These are phyloP conservation scores for Microcyclosporella mali DNA, from an alignment of 2,329 filamentous ascomycete species.

Conservation along the genomic window DNA sequence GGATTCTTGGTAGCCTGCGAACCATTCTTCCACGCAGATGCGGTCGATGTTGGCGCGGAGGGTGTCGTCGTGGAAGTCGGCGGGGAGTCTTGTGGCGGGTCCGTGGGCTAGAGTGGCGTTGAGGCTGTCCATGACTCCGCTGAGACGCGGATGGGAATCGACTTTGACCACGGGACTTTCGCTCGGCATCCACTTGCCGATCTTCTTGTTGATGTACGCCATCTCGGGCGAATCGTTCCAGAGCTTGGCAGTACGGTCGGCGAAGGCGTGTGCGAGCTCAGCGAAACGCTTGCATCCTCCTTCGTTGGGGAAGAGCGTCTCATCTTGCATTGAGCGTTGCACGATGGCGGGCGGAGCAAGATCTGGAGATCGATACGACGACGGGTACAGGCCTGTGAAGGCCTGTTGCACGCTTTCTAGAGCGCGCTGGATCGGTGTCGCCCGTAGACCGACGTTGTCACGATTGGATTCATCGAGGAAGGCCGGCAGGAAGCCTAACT, in stretches of 20 bases:
- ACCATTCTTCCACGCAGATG: constrained; percentile 89
- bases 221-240: constrained; percentile 65
- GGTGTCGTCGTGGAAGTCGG: constrained; percentile 78
- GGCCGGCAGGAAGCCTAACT: constrained; percentile 44
- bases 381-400: constrained; percentile 45
- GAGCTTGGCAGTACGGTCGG: constrained; percentile 40
- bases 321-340: constrained; percentile 40
- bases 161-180: constrained; percentile 63
- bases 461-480: constrained; percentile 33
- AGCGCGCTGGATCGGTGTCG: constrained; percentile 46
- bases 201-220: constrained; percentile 69
- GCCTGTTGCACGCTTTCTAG: constrained; percentile 47
- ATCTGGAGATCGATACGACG: constrained; percentile 35
- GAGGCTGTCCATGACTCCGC: constrained; percentile 88
- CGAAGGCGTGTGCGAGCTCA: constrained; percentile 44
- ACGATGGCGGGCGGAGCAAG: constrained; percentile 42
- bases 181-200: constrained; percentile 80
- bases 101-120: constrained; percentile 85
- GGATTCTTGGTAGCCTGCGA: constrained; percentile 74
- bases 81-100: constrained; percentile 53
- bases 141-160: constrained; percentile 75
- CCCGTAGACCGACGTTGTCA: constrained; percentile 39
- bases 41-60: constrained; percentile 62
- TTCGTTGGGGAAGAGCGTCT: constrained; percentile 48
- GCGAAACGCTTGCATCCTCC: constrained; percentile 44